Percentiles rank a stretch among this genome's conserved stretches.
phyloP scores from a whole-genome alignment of 768 basidiomycete species.

The Cystobasidiopsis lactophilus region DNA sequence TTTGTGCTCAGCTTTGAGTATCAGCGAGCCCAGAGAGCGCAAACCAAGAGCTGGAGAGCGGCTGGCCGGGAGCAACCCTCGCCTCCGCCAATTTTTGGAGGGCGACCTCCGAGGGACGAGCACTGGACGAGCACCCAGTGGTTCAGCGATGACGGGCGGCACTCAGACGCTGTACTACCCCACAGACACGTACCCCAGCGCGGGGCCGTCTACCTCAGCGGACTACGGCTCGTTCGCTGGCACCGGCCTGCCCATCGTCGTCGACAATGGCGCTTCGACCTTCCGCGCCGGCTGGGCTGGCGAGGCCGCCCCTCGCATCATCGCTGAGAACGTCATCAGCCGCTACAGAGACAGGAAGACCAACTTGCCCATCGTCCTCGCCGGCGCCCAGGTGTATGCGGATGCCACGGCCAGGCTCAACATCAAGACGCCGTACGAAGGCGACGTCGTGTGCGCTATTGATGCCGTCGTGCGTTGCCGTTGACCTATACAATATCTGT shows the following conservation, averaged over 20 bases:
- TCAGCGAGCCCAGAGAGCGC: no score
- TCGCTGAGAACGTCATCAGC: conserved; percentile 25
- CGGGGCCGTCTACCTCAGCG: not conserved
- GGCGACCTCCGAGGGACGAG: no score
- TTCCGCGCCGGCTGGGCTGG: conserved; percentile 20
- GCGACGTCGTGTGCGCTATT: conserved; percentile 72
- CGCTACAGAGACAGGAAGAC: conserved; percentile 75
- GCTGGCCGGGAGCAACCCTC: no score
- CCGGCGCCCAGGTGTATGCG: conserved; percentile 65
- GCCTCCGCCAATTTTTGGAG: no score
- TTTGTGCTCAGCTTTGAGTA: no score
- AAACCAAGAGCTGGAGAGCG: no score
- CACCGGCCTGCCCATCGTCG: conserved; percentile 31
- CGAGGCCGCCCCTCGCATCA: conserved; percentile 12
- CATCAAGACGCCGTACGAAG: conserved; percentile 71
- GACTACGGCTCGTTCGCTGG: not conserved
- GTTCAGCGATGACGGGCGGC: no score
- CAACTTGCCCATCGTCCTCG: conserved; percentile 60
- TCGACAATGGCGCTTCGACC: conserved; percentile 46
- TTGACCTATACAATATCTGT: not conserved
- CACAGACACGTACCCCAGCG: not conserved
- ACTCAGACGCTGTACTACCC: not conserved
- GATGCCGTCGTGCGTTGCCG: conserved; percentile 51
- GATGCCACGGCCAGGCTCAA: conserved; percentile 66
- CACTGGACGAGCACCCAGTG: no score